Percentiles rank a stretch among this genome's conserved stretches.
phyloP scores from a whole-genome alignment of 2,329 filamentous ascomycete genomes.

The Fusarium pseudonygamai region DNA sequence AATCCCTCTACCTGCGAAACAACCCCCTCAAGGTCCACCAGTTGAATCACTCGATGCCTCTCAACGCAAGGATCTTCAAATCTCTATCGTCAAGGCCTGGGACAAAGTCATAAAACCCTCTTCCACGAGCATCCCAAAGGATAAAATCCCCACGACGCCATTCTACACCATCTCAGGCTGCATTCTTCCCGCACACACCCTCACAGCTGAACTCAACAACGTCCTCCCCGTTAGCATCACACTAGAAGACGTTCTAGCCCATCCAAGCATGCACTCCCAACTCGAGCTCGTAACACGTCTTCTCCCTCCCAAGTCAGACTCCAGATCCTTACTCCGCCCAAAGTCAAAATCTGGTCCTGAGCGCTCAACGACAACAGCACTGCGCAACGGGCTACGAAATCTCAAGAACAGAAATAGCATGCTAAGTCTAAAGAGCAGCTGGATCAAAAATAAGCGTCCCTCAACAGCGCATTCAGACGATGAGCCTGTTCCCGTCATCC shows the following conservation, averaged over 20 bases:
- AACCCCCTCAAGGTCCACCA: conserved; percentile 28
- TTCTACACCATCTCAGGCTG: conserved; percentile 64
- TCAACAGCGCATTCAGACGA: not conserved
- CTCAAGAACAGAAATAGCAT: conserved; percentile 38
- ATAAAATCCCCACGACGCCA: conserved; percentile 54
- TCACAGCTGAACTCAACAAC: conserved; percentile 57
- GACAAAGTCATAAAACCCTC: conserved; percentile 54
- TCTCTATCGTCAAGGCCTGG: conserved; percentile 57
- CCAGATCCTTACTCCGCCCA: conserved; percentile 26
- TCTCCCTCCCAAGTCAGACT: conserved; percentile 31
- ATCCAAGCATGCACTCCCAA: conserved; percentile 61
- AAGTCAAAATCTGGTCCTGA: conserved; percentile 5
- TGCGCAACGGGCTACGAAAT: conserved; percentile 36
- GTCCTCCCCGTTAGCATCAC: conserved; percentile 54
- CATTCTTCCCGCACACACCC: conserved; percentile 58
- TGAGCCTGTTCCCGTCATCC: not conserved
- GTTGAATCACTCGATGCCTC: conserved; percentile 48
- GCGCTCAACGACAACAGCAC: not conserved
- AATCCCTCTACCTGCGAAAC: conserved; percentile 51
- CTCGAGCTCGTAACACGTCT: conserved; percentile 53
- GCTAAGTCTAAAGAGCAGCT: conserved; percentile 39
- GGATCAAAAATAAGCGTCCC: conserved; percentile 39
- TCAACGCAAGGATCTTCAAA: conserved; percentile 53
- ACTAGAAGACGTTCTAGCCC: conserved; percentile 59
- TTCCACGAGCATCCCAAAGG: conserved; percentile 51